These are phyloP conservation scores for Sugiyamaella qingdaonensis DNA, from an alignment of 805 yeast species.

Conservation along the genomic window DNA sequence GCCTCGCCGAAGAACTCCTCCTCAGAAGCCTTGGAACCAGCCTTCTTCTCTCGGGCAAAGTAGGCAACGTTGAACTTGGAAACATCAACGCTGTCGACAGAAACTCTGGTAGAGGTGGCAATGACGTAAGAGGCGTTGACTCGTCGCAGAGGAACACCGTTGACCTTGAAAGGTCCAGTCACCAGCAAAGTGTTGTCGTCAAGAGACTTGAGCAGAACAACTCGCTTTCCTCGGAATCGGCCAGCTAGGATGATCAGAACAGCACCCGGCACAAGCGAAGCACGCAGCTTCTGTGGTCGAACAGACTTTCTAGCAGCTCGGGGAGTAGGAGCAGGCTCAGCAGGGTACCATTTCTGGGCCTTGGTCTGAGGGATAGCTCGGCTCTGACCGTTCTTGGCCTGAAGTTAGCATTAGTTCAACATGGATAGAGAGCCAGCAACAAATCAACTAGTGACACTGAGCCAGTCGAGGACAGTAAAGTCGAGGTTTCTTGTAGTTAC, in stretches of 20 bases:
- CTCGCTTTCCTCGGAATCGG: slow-evolving; percentile 99
- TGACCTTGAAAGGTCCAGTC: slow-evolving; percentile 98
- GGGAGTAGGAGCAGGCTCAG: slow-evolving; percentile 77
- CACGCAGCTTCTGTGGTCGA: slow-evolving; percentile 92
- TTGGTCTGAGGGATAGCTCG: slow-evolving; percentile 24
- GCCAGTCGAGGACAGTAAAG: neutral
- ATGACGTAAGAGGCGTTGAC: slow-evolving; percentile 98
- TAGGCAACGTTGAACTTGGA: slow-evolving; percentile 89
- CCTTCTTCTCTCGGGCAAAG: slow-evolving; percentile 92
- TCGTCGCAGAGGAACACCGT: slow-evolving; percentile 99
- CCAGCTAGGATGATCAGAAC: slow-evolving; percentile 97
- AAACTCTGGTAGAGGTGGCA: slow-evolving; percentile 93
- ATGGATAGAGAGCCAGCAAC: neutral
- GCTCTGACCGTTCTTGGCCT: slow-evolving; percentile 34
- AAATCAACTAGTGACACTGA: no score
- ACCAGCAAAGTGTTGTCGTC: slow-evolving; percentile 98
- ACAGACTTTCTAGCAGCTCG: slow-evolving; percentile 86
- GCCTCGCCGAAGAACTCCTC: slow-evolving; percentile 82
- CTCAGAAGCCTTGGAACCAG: slow-evolving; percentile 74
- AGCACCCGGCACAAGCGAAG: slow-evolving; percentile 96
- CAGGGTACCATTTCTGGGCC: slow-evolving; percentile 80
- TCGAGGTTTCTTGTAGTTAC: slow-evolving; percentile 9
- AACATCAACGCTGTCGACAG: slow-evolving; percentile 74
- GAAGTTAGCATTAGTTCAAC: neutral
- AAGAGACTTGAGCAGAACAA: slow-evolving; percentile 91